Percentiles rank a stretch among this genome's conserved stretches.
These are phyloP conservation scores for Fallopia convolvulus DNA, from an alignment of 148 eudicot genomes.

Conservation along the genomic window DNA sequence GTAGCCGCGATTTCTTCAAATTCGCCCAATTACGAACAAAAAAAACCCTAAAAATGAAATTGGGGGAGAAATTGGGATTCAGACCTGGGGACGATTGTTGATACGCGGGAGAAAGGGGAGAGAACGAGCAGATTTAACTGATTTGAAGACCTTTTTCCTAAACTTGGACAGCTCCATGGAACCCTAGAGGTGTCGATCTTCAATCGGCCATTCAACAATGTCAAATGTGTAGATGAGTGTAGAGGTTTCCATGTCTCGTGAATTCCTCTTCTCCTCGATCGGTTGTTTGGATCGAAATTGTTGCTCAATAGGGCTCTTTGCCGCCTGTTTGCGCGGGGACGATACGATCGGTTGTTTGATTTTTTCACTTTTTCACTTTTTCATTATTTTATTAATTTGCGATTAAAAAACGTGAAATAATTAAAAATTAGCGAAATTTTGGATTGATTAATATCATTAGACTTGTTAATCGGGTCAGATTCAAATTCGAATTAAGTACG, in stretches of 20 bases:
- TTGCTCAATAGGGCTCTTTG: background rate
- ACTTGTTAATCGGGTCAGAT: too few relatives aligned
- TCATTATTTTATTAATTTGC: background rate
- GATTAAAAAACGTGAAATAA: too few relatives aligned
- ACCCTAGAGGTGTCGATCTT: conserved; percentile 47
- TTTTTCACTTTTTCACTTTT: background rate
- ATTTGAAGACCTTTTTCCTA: conserved; percentile 68
- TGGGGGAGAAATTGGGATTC: background rate
- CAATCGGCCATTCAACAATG: background rate
- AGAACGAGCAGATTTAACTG: conserved; percentile 83
- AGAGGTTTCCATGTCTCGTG: background rate
- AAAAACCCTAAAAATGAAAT: background rate
- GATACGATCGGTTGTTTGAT: background rate
- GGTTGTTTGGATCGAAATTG: background rate
- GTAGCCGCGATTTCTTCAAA: background rate
- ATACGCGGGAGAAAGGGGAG: conserved; percentile 43
- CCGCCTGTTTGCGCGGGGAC: background rate
- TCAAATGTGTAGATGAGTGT: background rate
- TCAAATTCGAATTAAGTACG: too few relatives aligned
- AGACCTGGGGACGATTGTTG: conserved; percentile 93
- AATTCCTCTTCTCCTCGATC: background rate
- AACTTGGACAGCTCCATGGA: conserved; percentile 87
- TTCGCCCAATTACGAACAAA: background rate
- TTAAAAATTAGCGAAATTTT: too few relatives aligned
- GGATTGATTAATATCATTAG: too few relatives aligned